A percentile compares a stretch with the other conserved stretches of the same genome.
Conservation (phyloP, 2,329 filamentous ascomycete species). For the Penicillium sp. region DNA sequence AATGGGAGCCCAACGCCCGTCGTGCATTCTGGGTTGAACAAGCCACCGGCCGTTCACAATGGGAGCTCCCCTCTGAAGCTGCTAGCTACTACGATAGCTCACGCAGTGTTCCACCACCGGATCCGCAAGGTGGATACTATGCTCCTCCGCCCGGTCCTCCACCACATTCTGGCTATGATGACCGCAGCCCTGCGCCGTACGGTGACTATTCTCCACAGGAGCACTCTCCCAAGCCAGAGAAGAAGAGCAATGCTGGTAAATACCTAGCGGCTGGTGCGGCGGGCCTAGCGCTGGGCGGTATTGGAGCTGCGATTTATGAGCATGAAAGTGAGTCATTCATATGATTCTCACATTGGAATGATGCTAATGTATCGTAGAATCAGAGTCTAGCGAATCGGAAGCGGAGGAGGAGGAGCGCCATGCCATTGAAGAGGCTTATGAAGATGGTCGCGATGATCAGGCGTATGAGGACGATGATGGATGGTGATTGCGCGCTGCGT, state of each 20-base stretch:
- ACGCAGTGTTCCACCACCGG: conserved; percentile 22
- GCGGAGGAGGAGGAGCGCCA: not conserved
- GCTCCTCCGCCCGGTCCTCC: conserved; percentile 16
- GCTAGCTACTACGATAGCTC: conserved; percentile 20
- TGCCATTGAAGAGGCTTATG: conserved; percentile 14
- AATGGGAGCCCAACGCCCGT: conserved; percentile 57
- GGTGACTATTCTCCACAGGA: conserved; percentile 15
- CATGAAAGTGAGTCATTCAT: conserved; percentile 49
- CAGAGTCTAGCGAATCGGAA: not conserved
- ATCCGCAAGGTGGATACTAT: conserved; percentile 20
- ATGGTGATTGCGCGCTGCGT: conserved; percentile 4
- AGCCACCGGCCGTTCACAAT: conserved; percentile 57
- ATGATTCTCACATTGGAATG: not conserved
- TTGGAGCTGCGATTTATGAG: conserved; percentile 54
- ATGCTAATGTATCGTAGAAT: not conserved
- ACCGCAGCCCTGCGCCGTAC: not conserved
- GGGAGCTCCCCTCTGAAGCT: conserved; percentile 50
- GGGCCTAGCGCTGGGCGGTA: conserved; percentile 52
- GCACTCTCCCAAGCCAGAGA: conserved; percentile 30
- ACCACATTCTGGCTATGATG: conserved; percentile 1
- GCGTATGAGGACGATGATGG: conserved; percentile 14
- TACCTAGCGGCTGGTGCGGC: conserved; percentile 53
- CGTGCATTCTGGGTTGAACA: conserved; percentile 62
- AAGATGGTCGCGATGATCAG: conserved; percentile 19
- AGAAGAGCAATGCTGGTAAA: conserved; percentile 46